phyloP scores from a whole-genome alignment of 305 asterid species.

The Fraxinus nigra region DNA sequence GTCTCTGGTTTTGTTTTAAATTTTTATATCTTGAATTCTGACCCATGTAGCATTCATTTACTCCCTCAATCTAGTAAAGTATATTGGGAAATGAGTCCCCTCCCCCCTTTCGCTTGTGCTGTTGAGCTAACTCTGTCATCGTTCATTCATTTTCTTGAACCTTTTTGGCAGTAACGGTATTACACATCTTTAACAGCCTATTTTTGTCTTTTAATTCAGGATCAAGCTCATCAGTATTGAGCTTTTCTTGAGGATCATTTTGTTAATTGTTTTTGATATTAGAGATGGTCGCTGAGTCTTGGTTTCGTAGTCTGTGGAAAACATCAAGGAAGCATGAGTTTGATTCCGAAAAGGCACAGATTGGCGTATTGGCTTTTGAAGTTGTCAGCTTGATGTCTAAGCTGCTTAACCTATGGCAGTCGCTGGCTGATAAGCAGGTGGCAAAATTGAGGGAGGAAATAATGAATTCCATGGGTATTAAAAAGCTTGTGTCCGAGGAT shows the following conservation, averaged over 20 bases:
- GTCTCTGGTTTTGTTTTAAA: not conserved
- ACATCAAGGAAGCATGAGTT: conserved; percentile 48
- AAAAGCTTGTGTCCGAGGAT: conserved; percentile 63
- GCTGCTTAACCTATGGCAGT: conserved; percentile 74
- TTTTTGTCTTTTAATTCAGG: conserved; percentile 25
- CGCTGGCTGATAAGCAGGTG: conserved; percentile 67
- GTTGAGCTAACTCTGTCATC: not conserved
- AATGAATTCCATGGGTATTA: conserved; percentile 58
- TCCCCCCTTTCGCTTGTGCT: not conserved
- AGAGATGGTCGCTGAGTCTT: conserved; percentile 70
- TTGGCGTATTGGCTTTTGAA: conserved; percentile 84
- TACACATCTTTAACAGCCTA: conserved; percentile 13
- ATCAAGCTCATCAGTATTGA: conserved; percentile 23
- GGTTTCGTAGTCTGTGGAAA: conserved; percentile 73
- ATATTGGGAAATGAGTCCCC: not conserved
- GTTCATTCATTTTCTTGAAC: not conserved
- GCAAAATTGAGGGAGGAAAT: conserved; percentile 64
- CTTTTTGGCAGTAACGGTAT: conserved; percentile 3
- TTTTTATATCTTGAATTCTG: not conserved
- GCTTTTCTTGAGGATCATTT: conserved; percentile 19
- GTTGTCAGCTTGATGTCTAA: conserved; percentile 87
- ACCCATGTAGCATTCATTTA: not conserved
- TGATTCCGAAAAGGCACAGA: conserved; percentile 43
- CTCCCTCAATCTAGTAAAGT: not conserved
- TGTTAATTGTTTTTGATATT: conserved; percentile 11